phyloP scores from a whole-genome alignment of 345 rosid genomes.

The Litchi chinensis region DNA sequence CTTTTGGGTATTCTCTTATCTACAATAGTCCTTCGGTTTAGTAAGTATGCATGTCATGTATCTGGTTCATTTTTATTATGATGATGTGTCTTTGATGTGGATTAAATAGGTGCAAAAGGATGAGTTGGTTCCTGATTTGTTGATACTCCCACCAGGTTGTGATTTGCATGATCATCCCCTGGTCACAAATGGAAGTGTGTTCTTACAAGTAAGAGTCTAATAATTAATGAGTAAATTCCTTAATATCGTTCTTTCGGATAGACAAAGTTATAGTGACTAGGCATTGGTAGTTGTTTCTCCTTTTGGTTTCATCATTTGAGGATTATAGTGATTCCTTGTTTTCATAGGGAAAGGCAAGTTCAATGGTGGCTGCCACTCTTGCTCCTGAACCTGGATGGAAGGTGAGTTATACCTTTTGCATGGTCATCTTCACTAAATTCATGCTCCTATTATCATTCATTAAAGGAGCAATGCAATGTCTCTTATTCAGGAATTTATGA shows the following conservation, averaged over 20 bases:
- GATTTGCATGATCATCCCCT: constrained; percentile 89
- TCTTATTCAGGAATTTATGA: not conserved
- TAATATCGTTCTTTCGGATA: not conserved
- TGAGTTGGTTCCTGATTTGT: constrained; percentile 67
- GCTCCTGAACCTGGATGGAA: constrained; percentile 82
- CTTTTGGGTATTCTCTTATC: not conserved
- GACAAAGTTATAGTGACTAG: not conserved
- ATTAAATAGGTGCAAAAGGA: constrained; percentile 70
- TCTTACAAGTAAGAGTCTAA: constrained; percentile 62
- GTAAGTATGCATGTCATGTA: not conserved
- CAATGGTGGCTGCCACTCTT: constrained; percentile 88
- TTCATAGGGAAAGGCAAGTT: constrained; percentile 89
- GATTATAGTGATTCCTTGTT: constrained; percentile 9
- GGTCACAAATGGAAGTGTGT: constrained; percentile 69
- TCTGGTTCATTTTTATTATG: not conserved
- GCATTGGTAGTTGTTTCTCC: not conserved
- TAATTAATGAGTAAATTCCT: not conserved
- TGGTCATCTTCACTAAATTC: not conserved
- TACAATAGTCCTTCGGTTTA: not conserved
- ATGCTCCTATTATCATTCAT: not conserved
- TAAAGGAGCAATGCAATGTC: not conserved
- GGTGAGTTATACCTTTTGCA: constrained; percentile 39
- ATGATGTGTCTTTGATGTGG: constrained; percentile 10
- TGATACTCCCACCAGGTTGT: constrained; percentile 72
- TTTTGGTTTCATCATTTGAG: not conserved